Evolutionary conservation across 1,284 basidiomycete genomes (phyloP).

Genomic region (Afroboletus lepidellus): DNA sequence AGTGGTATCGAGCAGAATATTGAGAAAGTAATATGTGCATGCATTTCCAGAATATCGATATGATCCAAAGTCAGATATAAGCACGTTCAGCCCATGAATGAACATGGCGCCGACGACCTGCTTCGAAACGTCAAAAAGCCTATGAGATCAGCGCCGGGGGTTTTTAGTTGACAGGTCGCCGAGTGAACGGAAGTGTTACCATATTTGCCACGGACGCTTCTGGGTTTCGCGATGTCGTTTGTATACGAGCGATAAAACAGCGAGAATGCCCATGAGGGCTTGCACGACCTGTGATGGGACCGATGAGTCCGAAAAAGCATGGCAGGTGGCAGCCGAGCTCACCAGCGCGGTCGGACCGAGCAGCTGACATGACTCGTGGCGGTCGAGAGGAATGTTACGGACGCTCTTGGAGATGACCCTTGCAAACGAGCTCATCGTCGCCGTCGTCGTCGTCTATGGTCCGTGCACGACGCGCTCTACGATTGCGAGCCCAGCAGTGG

Average conservation of each 20-base stretch:
- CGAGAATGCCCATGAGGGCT: slow-evolving; percentile 83
- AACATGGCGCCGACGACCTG: slow-evolving; percentile 92
- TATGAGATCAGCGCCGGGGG: slow-evolving; percentile 28
- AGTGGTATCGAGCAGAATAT: slow-evolving; percentile 93
- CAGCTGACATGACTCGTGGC: slow-evolving; percentile 59
- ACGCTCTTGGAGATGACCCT: slow-evolving; percentile 9
- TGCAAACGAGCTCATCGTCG: slow-evolving; percentile 15
- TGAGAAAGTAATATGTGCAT: slow-evolving; percentile 91
- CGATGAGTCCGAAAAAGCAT: background rate
- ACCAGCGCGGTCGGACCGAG: slow-evolving; percentile 69
- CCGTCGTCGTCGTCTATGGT: background rate
- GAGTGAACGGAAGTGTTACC: slow-evolving; percentile 47
- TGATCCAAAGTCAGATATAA: slow-evolving; percentile 74
- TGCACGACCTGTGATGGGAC: slow-evolving; percentile 62
- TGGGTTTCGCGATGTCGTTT: slow-evolving; percentile 87
- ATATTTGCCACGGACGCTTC: slow-evolving; percentile 90
- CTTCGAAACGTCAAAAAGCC: slow-evolving; percentile 88
- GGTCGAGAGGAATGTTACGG: slow-evolving; percentile 50
- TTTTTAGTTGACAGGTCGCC: background rate
- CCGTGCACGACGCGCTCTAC: background rate
- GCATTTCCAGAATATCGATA: slow-evolving; percentile 73
- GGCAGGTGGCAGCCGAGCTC: slow-evolving; percentile 26
- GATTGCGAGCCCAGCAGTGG: background rate
- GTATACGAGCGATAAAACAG: slow-evolving; percentile 81
- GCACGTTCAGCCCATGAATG: slow-evolving; percentile 84